Evolutionary conservation across 2,329 filamentous ascomycete species (phyloP).

Genomic region (Xylariaceae sp.): DNA sequence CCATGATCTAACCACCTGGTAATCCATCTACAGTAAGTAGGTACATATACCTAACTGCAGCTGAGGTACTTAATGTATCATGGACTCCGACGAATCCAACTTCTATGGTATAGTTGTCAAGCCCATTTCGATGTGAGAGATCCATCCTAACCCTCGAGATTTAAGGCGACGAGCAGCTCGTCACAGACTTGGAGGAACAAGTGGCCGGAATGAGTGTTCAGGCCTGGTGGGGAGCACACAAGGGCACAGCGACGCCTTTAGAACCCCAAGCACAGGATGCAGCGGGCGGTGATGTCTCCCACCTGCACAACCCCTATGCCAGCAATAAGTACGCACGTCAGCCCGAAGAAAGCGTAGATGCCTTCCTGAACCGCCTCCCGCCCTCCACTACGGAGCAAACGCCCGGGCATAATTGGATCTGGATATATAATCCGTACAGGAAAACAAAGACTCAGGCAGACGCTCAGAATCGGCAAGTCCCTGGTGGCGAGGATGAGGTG

Average conservation of each 20-base stretch:
- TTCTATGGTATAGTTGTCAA: slow-evolving; percentile 49
- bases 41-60: too few species aligned
- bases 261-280: slow-evolving; percentile 17
- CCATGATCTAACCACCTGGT: too few species aligned
- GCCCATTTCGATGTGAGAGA: not conserved
- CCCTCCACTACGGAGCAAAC: slow-evolving; percentile 54
- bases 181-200: slow-evolving; percentile 42
- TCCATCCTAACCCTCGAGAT: slow-evolving; percentile 10
- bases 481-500: slow-evolving; percentile 45
- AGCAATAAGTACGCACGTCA: slow-evolving; percentile 54
- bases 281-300: slow-evolving; percentile 17
- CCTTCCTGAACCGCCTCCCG: slow-evolving; percentile 64
- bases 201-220: slow-evolving; percentile 45
- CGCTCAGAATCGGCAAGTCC: slow-evolving; percentile 33
- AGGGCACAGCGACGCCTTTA: slow-evolving; percentile 17
- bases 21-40: too few species aligned
- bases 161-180: slow-evolving; percentile 50
- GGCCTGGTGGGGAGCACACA: slow-evolving; percentile 41
- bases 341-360: slow-evolving; percentile 54
- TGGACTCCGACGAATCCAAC: slow-evolving; percentile 48
- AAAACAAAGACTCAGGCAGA: slow-evolving; percentile 31
- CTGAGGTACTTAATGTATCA: slow-evolving; percentile 16
- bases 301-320: slow-evolving; percentile 55
- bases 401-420: slow-evolving; percentile 61
- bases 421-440: slow-evolving; percentile 59